Evolutionary conservation across 768 basidiomycete genomes (phyloP).

Genomic region (Amanita molliuscula): DNA sequence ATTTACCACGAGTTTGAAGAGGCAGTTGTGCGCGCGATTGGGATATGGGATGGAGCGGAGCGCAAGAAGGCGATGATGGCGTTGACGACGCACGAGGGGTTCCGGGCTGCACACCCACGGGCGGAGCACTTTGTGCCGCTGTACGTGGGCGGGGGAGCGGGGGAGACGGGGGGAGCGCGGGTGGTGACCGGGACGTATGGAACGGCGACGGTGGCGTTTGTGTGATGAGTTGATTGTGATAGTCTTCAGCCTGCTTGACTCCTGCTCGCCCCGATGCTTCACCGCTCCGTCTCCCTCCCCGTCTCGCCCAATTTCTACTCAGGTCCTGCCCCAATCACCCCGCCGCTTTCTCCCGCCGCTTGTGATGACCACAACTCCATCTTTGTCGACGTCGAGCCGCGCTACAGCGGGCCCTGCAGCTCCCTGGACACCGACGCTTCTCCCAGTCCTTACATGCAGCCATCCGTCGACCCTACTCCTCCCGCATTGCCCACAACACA

Average conservation of each 20-base stretch:
- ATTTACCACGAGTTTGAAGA: constrained; percentile 46
- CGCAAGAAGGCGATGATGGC: constrained; percentile 46
- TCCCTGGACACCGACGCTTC: background rate
- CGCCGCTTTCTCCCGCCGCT: constrained; percentile 53
- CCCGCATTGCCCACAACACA: background rate
- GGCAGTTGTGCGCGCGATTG: constrained; percentile 48
- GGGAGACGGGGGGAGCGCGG: constrained; percentile 40
- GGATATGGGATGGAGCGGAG: constrained; percentile 32
- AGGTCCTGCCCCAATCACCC: constrained; percentile 54
- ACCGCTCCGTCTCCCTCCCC: constrained; percentile 21
- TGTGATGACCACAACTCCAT: constrained; percentile 18
- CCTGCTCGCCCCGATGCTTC: constrained; percentile 16
- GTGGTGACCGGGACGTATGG: constrained; percentile 47
- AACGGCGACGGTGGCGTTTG: constrained; percentile 58
- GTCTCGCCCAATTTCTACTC: constrained; percentile 17
- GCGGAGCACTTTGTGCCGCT: constrained; percentile 78
- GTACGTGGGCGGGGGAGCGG: constrained; percentile 69
- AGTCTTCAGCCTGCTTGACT: too few relatives aligned
- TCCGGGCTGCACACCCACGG: constrained; percentile 60
- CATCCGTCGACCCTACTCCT: background rate
- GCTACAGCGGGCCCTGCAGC: constrained; percentile 19
- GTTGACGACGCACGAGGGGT: constrained; percentile 48
- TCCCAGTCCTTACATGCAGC: background rate
- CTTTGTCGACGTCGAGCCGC: constrained; percentile 26
- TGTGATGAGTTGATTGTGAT: too few relatives aligned